These are phyloP conservation scores for Anthracocystis setariae DNA, from an alignment of 1,284 basidiomycete species.

Conservation along the genomic window DNA sequence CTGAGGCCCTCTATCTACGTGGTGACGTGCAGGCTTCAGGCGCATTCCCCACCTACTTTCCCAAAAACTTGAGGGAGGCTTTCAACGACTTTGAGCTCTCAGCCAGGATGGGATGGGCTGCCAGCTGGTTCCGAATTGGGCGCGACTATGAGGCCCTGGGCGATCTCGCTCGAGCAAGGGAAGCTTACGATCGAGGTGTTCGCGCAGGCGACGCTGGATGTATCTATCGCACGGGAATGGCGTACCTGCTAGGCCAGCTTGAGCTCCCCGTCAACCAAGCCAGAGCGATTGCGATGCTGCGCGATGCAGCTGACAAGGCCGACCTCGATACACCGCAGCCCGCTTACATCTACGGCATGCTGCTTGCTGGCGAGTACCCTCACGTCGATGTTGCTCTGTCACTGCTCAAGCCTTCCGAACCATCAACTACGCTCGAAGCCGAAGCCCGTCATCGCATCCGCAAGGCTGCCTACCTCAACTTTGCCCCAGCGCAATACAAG, in stretches of 20 bases:
- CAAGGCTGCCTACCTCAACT: constrained; percentile 84
- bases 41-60: constrained; percentile 69
- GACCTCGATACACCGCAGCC: constrained; percentile 83
- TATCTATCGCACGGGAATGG: constrained; percentile 81
- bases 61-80: constrained; percentile 78
- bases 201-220: constrained; percentile 78
- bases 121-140: constrained; percentile 84
- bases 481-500: constrained; percentile 90
- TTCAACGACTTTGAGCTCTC: constrained; percentile 80
- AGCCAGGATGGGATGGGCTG: constrained; percentile 61
- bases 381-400: constrained; percentile 54
- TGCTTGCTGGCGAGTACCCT: constrained; percentile 75
- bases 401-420: constrained; percentile 55
- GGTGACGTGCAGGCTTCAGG: constrained; percentile 79
- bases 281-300: constrained; percentile 78
- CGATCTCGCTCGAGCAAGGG: constrained; percentile 76
- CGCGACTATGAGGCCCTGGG: constrained; percentile 89
- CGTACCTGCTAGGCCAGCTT: constrained; percentile 86
- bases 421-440: constrained; percentile 50
- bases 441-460: constrained; percentile 72
- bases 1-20: constrained; percentile 80
- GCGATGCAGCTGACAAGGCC: constrained; percentile 79
- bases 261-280: constrained; percentile 73
- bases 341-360: constrained; percentile 80
- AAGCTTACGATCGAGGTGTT: constrained; percentile 83